Conservation (phyloP, 2,329 filamentous ascomycete genomes). For the Colletotrichum graminicola region DNA sequence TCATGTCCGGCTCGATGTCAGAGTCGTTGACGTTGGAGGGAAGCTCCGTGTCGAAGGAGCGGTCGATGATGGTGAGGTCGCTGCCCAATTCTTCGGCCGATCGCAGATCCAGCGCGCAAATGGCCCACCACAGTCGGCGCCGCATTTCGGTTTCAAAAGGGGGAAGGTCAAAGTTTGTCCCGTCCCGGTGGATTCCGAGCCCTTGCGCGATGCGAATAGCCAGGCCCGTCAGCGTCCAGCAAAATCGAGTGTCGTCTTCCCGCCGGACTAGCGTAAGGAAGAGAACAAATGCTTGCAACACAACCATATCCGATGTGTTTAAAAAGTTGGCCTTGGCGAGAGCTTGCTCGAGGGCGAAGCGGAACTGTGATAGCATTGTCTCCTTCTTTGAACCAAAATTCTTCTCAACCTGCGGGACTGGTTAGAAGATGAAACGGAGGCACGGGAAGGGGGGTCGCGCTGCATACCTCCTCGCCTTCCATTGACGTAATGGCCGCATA, state of each 20-base stretch:
- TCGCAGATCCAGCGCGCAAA: slow-evolving; percentile 68
- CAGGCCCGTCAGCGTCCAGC: slow-evolving; percentile 71
- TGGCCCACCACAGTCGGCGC: slow-evolving; percentile 71
- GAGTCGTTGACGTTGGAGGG: slow-evolving; percentile 65
- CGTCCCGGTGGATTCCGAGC: slow-evolving; percentile 71
- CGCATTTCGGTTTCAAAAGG: slow-evolving; percentile 72
- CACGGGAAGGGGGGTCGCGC: no score
- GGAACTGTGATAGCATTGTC: slow-evolving; percentile 61
- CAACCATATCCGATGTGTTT: slow-evolving; percentile 66
- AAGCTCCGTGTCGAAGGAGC: slow-evolving; percentile 60
- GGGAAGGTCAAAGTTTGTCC: slow-evolving; percentile 61
- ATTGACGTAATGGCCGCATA: slow-evolving; percentile 70
- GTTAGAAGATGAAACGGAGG: background rate
- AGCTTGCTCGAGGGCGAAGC: slow-evolving; percentile 68
- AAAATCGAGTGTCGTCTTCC: slow-evolving; percentile 64
- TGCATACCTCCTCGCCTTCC: slow-evolving; percentile 68
- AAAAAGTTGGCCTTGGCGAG: slow-evolving; percentile 70
- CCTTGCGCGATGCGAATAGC: slow-evolving; percentile 70
- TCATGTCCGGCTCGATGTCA: slow-evolving; percentile 61
- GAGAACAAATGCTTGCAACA: slow-evolving; percentile 70
- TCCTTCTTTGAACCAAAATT: slow-evolving; percentile 60
- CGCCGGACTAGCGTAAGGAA: slow-evolving; percentile 65
- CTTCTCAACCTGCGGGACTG: slow-evolving; percentile 47
- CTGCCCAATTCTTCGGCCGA: slow-evolving; percentile 67
- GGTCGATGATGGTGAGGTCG: slow-evolving; percentile 57